These are phyloP conservation scores for Neoboletus brunneissimus DNA, from an alignment of 768 basidiomycete genomes.

Conservation along the genomic window DNA sequence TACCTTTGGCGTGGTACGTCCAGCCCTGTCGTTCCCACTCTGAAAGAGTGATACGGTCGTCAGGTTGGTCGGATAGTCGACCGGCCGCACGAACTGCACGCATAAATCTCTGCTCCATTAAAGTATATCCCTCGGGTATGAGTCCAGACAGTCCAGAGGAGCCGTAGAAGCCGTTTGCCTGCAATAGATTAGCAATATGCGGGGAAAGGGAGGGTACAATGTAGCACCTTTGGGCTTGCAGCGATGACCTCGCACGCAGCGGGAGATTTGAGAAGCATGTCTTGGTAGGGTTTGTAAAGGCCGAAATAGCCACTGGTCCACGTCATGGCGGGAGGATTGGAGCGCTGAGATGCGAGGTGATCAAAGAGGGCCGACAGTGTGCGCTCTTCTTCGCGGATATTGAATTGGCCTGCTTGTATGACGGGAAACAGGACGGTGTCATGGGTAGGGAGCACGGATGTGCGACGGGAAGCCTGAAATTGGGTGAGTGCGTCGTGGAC, in stretches of 20 bases:
- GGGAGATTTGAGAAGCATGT: constrained; percentile 58
- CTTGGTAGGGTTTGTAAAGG: constrained; percentile 76
- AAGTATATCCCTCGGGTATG: constrained; percentile 93
- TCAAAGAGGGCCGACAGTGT: constrained; percentile 57
- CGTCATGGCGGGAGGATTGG: constrained; percentile 51
- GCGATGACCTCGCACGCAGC: constrained; percentile 72
- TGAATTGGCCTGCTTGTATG: constrained; percentile 87
- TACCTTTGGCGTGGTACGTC: constrained; percentile 99
- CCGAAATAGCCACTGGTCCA: constrained; percentile 97
- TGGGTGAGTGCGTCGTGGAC: constrained; percentile 53
- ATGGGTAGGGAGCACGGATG: not conserved
- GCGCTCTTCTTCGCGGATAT: constrained; percentile 81
- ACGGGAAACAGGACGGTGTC: constrained; percentile 71
- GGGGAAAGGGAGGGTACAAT: not conserved
- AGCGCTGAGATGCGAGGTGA: constrained; percentile 32
- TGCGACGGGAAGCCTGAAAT: constrained; percentile 52
- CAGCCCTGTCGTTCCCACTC: constrained; percentile 90
- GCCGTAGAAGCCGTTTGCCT: constrained; percentile 96
- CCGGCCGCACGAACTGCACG: constrained; percentile 51
- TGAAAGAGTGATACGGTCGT: constrained; percentile 59
- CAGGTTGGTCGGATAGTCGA: constrained; percentile 28
- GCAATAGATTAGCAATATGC: constrained; percentile 1
- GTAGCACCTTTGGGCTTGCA: constrained; percentile 77
- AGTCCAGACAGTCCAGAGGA: constrained; percentile 87
- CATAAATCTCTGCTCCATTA: constrained; percentile 85